Conservation (phyloP, 306 rosid species). For the Cucurbita argyrosperma region DNA sequence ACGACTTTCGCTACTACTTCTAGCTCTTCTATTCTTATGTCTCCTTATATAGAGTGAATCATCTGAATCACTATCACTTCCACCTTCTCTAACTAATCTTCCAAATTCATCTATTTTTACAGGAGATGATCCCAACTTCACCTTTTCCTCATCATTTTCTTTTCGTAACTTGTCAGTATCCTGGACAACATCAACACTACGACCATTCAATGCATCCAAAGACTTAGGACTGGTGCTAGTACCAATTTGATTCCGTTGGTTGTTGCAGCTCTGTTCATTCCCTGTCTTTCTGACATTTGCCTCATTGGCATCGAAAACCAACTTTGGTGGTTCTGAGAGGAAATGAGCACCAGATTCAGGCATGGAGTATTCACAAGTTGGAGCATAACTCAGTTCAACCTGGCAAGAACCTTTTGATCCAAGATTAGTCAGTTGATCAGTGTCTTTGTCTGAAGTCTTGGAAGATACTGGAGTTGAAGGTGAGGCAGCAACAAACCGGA, state of each 20-base stretch:
- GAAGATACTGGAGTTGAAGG: slow-evolving; percentile 22
- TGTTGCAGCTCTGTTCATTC: background rate
- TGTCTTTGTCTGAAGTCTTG: slow-evolving; percentile 16
- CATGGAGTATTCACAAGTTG: slow-evolving; percentile 15
- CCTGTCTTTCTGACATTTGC: slow-evolving; percentile 1
- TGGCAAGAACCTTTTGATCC: slow-evolving; percentile 16
- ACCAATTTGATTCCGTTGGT: slow-evolving; percentile 21
- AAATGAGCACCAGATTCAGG: slow-evolving; percentile 18
- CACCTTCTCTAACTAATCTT: slow-evolving; percentile 57
- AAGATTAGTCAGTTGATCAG: slow-evolving; percentile 14
- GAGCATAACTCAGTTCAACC: slow-evolving; percentile 15
- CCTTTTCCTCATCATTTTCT: slow-evolving; percentile 26
- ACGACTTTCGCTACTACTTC: slow-evolving; percentile 44
- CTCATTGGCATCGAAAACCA: slow-evolving; percentile 10
- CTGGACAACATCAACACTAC: slow-evolving; percentile 16
- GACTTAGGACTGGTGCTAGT: slow-evolving; percentile 19
- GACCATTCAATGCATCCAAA: slow-evolving; percentile 17
- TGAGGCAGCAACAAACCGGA: slow-evolving; percentile 11
- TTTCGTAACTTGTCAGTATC: slow-evolving; percentile 20
- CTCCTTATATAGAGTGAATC: slow-evolving; percentile 33
- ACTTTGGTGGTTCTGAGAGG: slow-evolving; percentile 19
- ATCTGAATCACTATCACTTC: slow-evolving; percentile 59
- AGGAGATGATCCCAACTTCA: slow-evolving; percentile 24
- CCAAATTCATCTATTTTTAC: slow-evolving; percentile 74
- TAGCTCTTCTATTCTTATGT: slow-evolving; percentile 43